phyloP scores from a whole-genome alignment of 805 yeast genomes.

The Candida saitoana region DNA sequence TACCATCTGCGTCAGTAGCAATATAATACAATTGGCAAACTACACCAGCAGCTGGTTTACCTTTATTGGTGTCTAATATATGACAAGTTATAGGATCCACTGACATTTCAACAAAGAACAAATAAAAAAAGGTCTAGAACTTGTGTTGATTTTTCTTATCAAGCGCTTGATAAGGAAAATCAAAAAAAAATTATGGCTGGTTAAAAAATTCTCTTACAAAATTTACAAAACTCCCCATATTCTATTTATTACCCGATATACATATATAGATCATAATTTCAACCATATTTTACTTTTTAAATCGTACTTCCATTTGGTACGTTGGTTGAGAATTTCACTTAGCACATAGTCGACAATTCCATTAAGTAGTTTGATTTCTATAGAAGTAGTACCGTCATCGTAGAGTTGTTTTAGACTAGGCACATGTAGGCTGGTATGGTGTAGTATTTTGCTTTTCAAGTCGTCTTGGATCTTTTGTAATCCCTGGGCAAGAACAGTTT shows the following conservation, averaged over 20 bases:
- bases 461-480: conserved; percentile 11
- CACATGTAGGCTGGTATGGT: neutral
- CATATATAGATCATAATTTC: neutral
- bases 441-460: conserved; percentile 5
- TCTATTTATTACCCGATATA: too few relatives aligned
- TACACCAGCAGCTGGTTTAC: conserved; percentile 80
- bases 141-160: neutral
- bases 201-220: too few relatives aligned
- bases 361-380: conserved; percentile 17
- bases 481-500: conserved; percentile 17
- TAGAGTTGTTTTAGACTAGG: neutral
- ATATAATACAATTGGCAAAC: conserved; percentile 54
- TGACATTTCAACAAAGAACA: conserved; percentile 13
- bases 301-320: conserved; percentile 23
- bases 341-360: conserved; percentile 21
- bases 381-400: neutral
- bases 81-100: conserved; percentile 79
- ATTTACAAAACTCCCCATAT: too few relatives aligned
- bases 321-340: conserved; percentile 11
- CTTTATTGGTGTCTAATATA: conserved; percentile 76
- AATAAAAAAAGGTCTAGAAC: too few relatives aligned
- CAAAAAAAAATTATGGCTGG: too few relatives aligned
- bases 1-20: conserved; percentile 19
- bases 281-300: conserved; percentile 15
- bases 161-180: neutral